phyloP scores from a whole-genome alignment of 345 rosid genomes.

The Camelina hispida region DNA sequence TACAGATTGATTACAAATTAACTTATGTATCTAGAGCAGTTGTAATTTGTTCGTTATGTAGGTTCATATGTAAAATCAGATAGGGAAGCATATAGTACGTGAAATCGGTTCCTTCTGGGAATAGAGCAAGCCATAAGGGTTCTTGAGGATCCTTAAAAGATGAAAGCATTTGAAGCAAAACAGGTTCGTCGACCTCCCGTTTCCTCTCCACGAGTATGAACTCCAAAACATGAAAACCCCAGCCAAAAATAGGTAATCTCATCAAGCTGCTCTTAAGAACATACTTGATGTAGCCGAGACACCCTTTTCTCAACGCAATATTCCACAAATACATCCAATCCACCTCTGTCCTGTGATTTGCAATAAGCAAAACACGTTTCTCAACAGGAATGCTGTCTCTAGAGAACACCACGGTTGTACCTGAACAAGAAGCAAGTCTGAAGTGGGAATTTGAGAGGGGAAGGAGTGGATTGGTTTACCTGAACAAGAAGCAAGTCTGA shows the following conservation, averaged over 20 bases:
- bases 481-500: constrained; percentile 93
- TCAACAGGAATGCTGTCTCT: constrained; percentile 61
- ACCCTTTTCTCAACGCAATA: constrained; percentile 75
- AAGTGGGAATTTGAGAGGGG: constrained; percentile 45
- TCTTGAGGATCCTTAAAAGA: constrained; percentile 70
- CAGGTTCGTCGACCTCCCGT: constrained; percentile 74
- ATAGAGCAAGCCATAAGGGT: constrained; percentile 86
- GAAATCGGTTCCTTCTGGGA: constrained; percentile 93
- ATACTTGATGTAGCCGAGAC: constrained; percentile 77
- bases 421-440: no score
- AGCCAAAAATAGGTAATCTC: constrained; percentile 78
- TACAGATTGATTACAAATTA: neutral
- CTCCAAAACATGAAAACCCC: constrained; percentile 88
- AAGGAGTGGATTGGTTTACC: constrained; percentile 40
- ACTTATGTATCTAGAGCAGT: constrained; percentile 10
- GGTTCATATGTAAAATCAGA: constrained; percentile 29
- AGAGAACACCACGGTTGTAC: constrained; percentile 69
- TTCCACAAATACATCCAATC: constrained; percentile 97
- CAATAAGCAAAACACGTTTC: constrained; percentile 67
- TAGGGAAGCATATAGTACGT: constrained; percentile 55
- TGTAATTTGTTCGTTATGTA: neutral
- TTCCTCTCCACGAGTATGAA: constrained; percentile 90
- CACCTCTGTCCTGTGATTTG: constrained; percentile 89
- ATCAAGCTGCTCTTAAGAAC: constrained; percentile 84
- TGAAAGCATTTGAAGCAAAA: constrained; percentile 61